These are phyloP conservation scores for Clausena lansium DNA, from an alignment of 345 rosid genomes.

Conservation along the genomic window DNA sequence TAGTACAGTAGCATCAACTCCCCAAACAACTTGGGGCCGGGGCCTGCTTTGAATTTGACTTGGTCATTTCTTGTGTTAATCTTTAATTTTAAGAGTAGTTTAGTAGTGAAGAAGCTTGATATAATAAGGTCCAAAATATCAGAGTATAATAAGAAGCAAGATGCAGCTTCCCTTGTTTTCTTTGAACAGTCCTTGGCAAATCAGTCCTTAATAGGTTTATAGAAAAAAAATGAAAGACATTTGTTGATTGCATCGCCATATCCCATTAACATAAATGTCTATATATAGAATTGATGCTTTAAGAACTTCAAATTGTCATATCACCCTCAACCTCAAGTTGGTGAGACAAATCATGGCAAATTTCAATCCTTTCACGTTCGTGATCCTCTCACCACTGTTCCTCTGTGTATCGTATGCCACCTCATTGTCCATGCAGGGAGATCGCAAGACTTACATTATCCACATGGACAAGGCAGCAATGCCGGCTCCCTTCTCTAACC, in stretches of 20 bases:
- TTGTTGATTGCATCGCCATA: slow-evolving; percentile 1
- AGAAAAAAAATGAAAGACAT: neutral
- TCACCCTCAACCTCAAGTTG: neutral
- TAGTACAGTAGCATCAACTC: neutral
- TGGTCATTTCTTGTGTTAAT: neutral
- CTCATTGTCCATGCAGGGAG: slow-evolving; percentile 5
- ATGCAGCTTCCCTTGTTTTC: neutral
- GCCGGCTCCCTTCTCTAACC: slow-evolving; percentile 32
- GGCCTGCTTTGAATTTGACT: neutral
- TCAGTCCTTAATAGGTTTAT: neutral
- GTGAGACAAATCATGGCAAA: slow-evolving; percentile 15
- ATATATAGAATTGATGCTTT: slow-evolving; percentile 7
- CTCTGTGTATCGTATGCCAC: slow-evolving; percentile 16
- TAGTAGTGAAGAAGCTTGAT: neutral
- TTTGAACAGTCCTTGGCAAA: neutral
- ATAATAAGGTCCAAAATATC: neutral
- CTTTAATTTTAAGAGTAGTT: neutral
- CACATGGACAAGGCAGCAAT: slow-evolving; percentile 45
- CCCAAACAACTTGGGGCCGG: neutral
- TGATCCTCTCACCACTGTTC: slow-evolving; percentile 16
- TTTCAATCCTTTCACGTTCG: neutral
- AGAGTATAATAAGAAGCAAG: neutral
- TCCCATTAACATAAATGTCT: neutral
- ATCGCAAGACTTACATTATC: slow-evolving; percentile 31
- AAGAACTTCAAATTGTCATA: neutral